These are phyloP conservation scores for Meyerozyma sp. DNA, from an alignment of 1,139 yeast genomes.

Conservation along the genomic window DNA sequence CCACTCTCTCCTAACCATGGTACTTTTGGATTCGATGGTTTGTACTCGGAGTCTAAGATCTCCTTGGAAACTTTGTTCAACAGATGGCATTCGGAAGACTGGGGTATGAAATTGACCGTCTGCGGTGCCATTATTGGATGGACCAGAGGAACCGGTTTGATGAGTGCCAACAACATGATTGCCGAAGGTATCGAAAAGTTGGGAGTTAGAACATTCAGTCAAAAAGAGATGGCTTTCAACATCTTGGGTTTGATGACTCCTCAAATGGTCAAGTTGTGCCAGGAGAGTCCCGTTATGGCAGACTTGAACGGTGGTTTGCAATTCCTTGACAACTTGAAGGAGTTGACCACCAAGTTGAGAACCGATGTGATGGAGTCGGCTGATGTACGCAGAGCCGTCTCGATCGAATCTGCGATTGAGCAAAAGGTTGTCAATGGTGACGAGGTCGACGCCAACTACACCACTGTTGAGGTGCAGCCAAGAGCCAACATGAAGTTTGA, in stretches of 20 bases:
- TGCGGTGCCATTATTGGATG: conserved; percentile 99
- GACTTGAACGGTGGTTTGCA: conserved; percentile 99
- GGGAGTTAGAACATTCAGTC: conserved; percentile 97
- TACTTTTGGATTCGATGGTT: conserved; percentile 95
- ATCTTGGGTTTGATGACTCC: conserved; percentile 91
- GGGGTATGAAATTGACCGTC: conserved; percentile 90
- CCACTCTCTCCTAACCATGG: conserved; percentile 99
- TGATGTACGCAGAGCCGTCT: conserved; percentile 92
- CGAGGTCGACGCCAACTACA: conserved; percentile 79
- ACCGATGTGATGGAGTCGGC: conserved; percentile 77
- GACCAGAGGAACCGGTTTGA: conserved; percentile 99
- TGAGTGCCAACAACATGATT: conserved; percentile 94
- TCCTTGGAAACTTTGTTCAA: conserved; percentile 93
- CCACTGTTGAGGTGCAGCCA: conserved; percentile 73
- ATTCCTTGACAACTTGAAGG: conserved; percentile 87
- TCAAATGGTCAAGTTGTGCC: conserved; percentile 78
- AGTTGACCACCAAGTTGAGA: conserved; percentile 77
- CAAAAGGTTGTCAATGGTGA: conserved; percentile 91
- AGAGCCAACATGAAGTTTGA: conserved; percentile 92
- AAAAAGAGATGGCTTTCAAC: conserved; percentile 99
- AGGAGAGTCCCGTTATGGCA: conserved; percentile 92
- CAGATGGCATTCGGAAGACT: conserved; percentile 98
- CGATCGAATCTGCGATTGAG: conserved; percentile 88
- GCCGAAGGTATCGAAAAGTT: conserved; percentile 95
- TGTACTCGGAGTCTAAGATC: conserved; percentile 94